Percentiles rank a stretch among this genome's conserved stretches.
Evolutionary conservation across 805 yeast genomes (phyloP).

Genomic region (Candida nonsorbophila): DNA sequence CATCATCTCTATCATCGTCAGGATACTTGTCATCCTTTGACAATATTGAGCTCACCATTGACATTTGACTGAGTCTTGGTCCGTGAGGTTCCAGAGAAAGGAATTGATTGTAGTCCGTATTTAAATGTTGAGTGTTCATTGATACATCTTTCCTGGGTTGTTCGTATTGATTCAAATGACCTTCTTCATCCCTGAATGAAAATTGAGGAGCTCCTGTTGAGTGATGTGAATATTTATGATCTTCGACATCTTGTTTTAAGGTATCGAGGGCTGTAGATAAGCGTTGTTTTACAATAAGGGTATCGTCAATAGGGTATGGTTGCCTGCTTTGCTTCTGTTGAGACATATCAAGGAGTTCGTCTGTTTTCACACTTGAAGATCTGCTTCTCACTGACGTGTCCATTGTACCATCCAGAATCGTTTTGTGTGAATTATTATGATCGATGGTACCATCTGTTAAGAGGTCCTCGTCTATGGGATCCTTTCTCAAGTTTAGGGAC

Average conservation of each 20-base stretch:
- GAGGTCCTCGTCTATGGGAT: not conserved
- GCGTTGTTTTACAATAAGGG: slow-evolving; percentile 8
- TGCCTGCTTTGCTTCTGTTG: slow-evolving; percentile 2
- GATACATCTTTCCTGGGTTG: no score
- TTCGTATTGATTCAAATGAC: no score
- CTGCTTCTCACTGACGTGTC: slow-evolving; percentile 8
- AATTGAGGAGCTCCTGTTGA: no score
- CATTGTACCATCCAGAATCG: slow-evolving; percentile 5
- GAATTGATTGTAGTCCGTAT: not conserved
- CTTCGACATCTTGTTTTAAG: slow-evolving; percentile 21
- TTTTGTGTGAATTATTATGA: not conserved
- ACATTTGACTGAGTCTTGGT: slow-evolving; percentile 26
- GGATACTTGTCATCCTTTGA: slow-evolving; percentile 27
- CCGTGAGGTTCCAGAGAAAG: slow-evolving; percentile 1
- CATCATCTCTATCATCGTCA: slow-evolving; percentile 22
- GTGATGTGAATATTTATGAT: slow-evolving; percentile 13
- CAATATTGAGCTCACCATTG: slow-evolving; percentile 38
- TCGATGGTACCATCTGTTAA: slow-evolving; percentile 3
- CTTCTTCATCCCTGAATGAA: no score
- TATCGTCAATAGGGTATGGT: slow-evolving; percentile 1
- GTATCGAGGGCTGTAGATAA: slow-evolving; percentile 22
- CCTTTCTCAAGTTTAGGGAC: slow-evolving; percentile 11
- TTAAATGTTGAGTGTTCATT: not conserved
- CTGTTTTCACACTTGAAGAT: slow-evolving; percentile 7
- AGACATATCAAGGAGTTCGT: slow-evolving; percentile 9